Conservation (phyloP, 2,329 filamentous ascomycete species). For the Sporothrix brasiliensis region DNA sequence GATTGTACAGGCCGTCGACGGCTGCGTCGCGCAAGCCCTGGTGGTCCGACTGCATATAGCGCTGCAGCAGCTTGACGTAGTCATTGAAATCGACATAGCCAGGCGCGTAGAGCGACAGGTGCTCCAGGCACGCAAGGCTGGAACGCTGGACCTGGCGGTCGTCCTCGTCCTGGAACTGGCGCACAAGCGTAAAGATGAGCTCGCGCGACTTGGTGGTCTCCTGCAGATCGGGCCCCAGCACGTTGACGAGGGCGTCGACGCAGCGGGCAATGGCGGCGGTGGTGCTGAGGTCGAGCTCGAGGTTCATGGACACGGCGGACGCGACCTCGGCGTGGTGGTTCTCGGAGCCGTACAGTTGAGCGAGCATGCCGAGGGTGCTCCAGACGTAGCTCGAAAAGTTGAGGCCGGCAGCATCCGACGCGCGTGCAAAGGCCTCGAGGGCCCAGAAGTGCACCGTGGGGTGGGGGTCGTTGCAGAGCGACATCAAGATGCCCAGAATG, state of each 20-base stretch:
- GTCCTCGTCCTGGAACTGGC: conserved; percentile 77
- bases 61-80: conserved; percentile 82
- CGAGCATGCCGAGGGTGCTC: conserved; percentile 88
- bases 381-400: conserved; percentile 90
- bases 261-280: conserved; percentile 82
- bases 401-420: conserved; percentile 88
- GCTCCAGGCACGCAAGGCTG: conserved; percentile 81
- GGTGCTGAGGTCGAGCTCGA: conserved; percentile 83
- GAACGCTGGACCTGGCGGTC: conserved; percentile 72
- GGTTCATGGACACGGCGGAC: conserved; percentile 81
- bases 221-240: conserved; percentile 91
- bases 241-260: conserved; percentile 94
- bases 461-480: conserved; percentile 91
- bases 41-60: conserved; percentile 70
- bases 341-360: conserved; percentile 88
- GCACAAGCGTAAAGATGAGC: conserved; percentile 82
- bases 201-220: conserved; percentile 90
- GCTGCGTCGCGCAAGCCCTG: conserved; percentile 75
- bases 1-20: conserved; percentile 84
- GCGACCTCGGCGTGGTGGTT: conserved; percentile 84
- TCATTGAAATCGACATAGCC: conserved; percentile 80
- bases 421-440: conserved; percentile 80
- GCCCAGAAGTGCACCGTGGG: conserved; percentile 97
- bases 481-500: conserved; percentile 97
- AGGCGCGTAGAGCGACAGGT: conserved; percentile 88